phyloP scores from a whole-genome alignment of 192 early-diverging fungal species.

The Allomyces javanicus region DNA sequence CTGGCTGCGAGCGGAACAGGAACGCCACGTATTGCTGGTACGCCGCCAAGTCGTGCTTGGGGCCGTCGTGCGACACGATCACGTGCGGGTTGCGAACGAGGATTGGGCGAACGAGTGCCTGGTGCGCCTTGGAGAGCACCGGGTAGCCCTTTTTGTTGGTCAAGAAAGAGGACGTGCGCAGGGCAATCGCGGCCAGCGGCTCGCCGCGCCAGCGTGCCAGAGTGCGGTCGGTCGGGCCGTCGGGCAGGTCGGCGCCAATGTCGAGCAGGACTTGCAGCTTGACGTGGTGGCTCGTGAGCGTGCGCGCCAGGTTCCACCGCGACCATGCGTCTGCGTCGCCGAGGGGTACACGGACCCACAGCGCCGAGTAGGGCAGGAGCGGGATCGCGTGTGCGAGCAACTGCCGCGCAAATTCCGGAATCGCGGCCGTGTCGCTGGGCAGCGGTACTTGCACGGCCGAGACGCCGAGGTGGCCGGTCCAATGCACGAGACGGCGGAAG shows the following conservation, averaged over 20 bases:
- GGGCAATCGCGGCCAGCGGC: constrained; percentile 54
- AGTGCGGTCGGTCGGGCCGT: constrained; percentile 8
- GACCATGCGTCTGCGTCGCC: constrained; percentile 32
- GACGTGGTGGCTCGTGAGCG: constrained; percentile 42
- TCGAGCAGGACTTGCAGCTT: constrained; percentile 34
- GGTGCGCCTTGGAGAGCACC: constrained; percentile 61
- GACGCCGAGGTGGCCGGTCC: constrained; percentile 49
- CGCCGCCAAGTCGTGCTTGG: constrained; percentile 1
- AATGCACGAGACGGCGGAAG: constrained; percentile 8
- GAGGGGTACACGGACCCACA: constrained; percentile 31
- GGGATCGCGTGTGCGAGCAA: constrained; percentile 12
- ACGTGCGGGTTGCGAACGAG: not conserved
- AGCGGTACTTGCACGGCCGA: constrained; percentile 31
- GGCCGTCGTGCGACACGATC: not conserved
- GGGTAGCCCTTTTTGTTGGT: constrained; percentile 67
- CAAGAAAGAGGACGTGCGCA: constrained; percentile 54
- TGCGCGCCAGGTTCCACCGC: constrained; percentile 59
- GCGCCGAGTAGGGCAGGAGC: constrained; percentile 17
- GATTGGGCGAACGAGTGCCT: constrained; percentile 38
- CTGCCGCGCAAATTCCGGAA: constrained; percentile 36
- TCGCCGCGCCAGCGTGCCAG: constrained; percentile 66
- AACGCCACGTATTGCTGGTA: constrained; percentile 67
- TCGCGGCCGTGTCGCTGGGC: constrained; percentile 7
- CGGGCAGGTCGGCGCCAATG: constrained; percentile 24
- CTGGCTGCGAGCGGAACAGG: constrained; percentile 40